Evolutionary conservation across 768 basidiomycete species (phyloP).

Genomic region (Hirschioporus abietinus): DNA sequence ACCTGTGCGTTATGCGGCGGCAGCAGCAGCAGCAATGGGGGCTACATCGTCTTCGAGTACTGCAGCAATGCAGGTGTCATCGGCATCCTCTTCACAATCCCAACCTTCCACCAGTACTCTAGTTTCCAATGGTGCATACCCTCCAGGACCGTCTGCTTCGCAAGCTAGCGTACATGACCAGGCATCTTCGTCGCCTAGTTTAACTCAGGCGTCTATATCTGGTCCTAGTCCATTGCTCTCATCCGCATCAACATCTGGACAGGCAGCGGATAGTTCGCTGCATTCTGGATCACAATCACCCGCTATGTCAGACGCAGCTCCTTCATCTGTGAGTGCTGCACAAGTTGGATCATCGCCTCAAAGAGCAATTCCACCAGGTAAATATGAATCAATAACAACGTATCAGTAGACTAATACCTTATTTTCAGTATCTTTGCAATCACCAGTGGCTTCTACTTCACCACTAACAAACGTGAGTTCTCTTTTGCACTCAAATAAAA

Average conservation of each 20-base stretch:
- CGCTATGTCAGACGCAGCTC: constrained; percentile 60
- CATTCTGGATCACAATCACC: constrained; percentile 72
- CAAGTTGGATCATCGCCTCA: constrained; percentile 9
- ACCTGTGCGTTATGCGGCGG: constrained; percentile 88
- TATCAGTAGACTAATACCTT: not conserved
- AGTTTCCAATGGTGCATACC: constrained; percentile 27
- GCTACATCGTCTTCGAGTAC: constrained; percentile 34
- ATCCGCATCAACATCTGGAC: constrained; percentile 57
- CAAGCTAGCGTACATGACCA: constrained; percentile 30
- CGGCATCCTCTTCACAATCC: constrained; percentile 30
- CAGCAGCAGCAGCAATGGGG: constrained; percentile 65
- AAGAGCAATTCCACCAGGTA: constrained; percentile 2
- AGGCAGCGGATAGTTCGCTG: constrained; percentile 60
- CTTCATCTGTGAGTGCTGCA: constrained; percentile 27
- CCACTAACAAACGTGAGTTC: not conserved
- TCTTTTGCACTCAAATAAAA: too few relatives aligned
- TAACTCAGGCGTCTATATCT: constrained; percentile 79
- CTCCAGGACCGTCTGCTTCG: constrained; percentile 25
- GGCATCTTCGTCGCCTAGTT: constrained; percentile 63
- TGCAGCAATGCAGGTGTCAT: constrained; percentile 23
- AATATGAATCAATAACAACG: not conserved
- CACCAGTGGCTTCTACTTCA: not conserved
- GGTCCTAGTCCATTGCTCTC: constrained; percentile 66
- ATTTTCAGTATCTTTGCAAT: not conserved
- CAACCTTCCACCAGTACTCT: constrained; percentile 36